Evolutionary conservation across 2,329 filamentous ascomycete species (phyloP).

Genomic region (Fusarium sp.): DNA sequence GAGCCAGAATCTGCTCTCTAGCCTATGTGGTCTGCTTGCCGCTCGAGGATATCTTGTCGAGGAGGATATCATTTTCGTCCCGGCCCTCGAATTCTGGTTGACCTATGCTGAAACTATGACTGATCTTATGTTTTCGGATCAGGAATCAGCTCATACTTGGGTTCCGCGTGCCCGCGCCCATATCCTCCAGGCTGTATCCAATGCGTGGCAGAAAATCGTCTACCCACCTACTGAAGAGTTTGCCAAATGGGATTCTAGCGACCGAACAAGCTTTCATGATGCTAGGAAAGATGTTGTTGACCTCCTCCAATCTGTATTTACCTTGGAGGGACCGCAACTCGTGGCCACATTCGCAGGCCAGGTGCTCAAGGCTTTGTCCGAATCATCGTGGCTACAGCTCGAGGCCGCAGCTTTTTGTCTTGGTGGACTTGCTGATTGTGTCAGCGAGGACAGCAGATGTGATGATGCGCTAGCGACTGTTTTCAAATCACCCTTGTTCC

Average conservation of each 20-base stretch:
- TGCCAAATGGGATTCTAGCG: constrained; percentile 76
- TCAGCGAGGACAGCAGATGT: constrained; percentile 68
- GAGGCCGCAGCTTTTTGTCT: constrained; percentile 75
- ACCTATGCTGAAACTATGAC: constrained; percentile 78
- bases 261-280: constrained; percentile 75
- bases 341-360: constrained; percentile 69
- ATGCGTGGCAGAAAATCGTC: constrained; percentile 76
- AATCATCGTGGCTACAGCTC: constrained; percentile 68
- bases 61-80: constrained; percentile 81
- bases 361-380: constrained; percentile 64
- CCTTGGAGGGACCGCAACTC: constrained; percentile 68
- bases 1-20: constrained; percentile 66
- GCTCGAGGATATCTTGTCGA: constrained; percentile 75
- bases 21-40: constrained; percentile 74
- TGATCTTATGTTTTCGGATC: constrained; percentile 68
- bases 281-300: constrained; percentile 85
- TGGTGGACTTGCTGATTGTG: constrained; percentile 75
- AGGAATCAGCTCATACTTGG: constrained; percentile 65
- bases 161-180: constrained; percentile 69
- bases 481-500: constrained; percentile 71
- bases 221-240: constrained; percentile 72
- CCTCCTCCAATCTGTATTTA: constrained; percentile 78
- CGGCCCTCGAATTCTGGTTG: constrained; percentile 84
- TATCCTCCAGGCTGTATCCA: constrained; percentile 74
- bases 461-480: constrained; percentile 72